Evolutionary conservation across 2,329 filamentous ascomycete genomes (phyloP), one percentile per base, ranked within the genome.

Genomic region (Xylaria multiplex): DNA sequence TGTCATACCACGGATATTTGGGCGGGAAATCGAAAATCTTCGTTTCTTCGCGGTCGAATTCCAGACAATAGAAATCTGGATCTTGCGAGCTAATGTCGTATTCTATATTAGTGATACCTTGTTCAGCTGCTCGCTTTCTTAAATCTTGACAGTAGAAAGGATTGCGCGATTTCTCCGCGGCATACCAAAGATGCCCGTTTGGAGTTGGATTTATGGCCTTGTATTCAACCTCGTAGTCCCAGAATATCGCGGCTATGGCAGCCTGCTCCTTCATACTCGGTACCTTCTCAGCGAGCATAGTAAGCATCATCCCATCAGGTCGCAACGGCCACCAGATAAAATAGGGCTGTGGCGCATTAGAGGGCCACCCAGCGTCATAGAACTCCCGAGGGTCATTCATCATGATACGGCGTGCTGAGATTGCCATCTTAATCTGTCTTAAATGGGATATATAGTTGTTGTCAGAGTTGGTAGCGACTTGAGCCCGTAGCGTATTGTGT

Each of bases 321-420:
- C 19, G 37, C 19, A 56, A 22, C 24, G 53, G 53, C 53, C 53
- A 56, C 37, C 53, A 56, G 6, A 30, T 56, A 6, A 56, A 14
- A 16, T 45, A 56, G 22, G 53, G 53, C 13, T 56, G 37, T 8
- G 53, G 53, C 40, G 40, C 53, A 43, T n/a, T 14, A 9, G 35
- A 9, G 22, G 40, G 37, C 22, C 40, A 32, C 14, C 53, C 40
- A 13, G 19, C 40, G 19, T 56, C 13, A 11, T 45, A 32, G 37
- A 56, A 56, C 19, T 45, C 37, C 5, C 53, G 53, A 22, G 37
- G 40, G 22, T 56, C 53, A 32, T 56, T 56, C 22, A 45, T 2
- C 22, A 56, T 56, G 14, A 56, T 56, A n/a, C 37, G 40, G 14
- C 53, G 53, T 14, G 53, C 53, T n/a, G 53, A 56, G 37, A 56